Conservation (phyloP, 331 rosid species). For the Cydonia oblonga region DNA sequence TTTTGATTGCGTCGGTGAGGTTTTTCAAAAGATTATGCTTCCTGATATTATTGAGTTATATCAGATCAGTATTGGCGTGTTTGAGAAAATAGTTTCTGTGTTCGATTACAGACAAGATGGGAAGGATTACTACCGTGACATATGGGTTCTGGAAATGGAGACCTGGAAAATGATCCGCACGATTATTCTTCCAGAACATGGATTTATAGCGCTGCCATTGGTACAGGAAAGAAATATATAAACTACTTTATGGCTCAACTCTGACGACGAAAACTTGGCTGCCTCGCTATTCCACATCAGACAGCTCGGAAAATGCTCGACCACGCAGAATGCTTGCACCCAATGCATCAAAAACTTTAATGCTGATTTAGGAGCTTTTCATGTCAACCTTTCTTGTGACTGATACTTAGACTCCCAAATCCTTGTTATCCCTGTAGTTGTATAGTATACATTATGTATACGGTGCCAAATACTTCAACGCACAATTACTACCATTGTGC, state of each 20-base stretch:
- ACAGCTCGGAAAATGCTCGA: background rate
- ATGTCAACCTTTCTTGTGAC: background rate
- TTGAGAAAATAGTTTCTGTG: too few relatives aligned
- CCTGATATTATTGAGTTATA: too few relatives aligned
- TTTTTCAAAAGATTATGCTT: too few relatives aligned
- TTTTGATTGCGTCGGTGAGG: too few relatives aligned
- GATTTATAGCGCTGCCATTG: too few relatives aligned
- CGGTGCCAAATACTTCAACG: background rate
- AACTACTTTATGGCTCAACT: background rate
- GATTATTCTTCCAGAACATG: too few relatives aligned
- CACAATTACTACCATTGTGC: background rate
- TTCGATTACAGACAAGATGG: too few relatives aligned
- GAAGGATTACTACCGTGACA: too few relatives aligned
- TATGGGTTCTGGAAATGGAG: too few relatives aligned
- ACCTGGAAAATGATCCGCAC: too few relatives aligned
- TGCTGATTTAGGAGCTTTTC: background rate
- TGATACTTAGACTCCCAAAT: background rate
- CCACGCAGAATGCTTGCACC: background rate
- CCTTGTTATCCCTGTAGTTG: background rate
- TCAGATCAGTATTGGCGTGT: too few relatives aligned
- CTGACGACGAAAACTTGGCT: background rate
- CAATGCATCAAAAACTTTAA: background rate
- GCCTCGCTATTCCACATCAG: background rate
- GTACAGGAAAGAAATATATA: background rate
- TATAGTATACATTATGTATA: background rate